A percentile compares a stretch with the other conserved stretches of the same genome.
Conservation (phyloP, 768 basidiomycete genomes). For the Boletus patriciae region DNA sequence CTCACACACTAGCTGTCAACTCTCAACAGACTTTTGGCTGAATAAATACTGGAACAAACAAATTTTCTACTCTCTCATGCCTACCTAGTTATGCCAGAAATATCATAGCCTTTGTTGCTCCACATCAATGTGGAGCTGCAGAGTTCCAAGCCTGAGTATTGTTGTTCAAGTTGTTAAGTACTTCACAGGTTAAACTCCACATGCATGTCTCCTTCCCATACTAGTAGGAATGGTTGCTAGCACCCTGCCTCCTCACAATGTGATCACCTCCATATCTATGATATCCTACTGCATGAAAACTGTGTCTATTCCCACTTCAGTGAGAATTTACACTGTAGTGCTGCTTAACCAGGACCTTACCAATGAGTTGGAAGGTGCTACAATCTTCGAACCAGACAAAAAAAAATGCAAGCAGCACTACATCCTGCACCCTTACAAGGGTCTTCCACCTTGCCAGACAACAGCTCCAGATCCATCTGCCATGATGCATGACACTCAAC, state of each 20-base stretch:
- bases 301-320: not conserved
- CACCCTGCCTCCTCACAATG: not conserved
- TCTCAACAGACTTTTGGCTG: not conserved
- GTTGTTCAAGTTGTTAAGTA: too few relatives aligned
- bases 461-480: too few relatives aligned
- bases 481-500: too few relatives aligned
- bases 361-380: not conserved
- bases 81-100: too few relatives aligned
- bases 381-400: not conserved
- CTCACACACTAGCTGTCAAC: not conserved
- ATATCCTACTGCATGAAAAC: not conserved
- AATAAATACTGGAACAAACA: not conserved
- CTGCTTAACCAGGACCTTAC: not conserved
- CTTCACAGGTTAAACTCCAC: too few relatives aligned
- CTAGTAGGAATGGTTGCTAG: too few relatives aligned
- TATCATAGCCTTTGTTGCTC: not conserved
- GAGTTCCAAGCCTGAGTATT: too few relatives aligned
- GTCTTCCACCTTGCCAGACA: too few relatives aligned
- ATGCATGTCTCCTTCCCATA: too few relatives aligned
- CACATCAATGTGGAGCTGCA: too few relatives aligned
- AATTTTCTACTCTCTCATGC: not conserved
- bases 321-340: not conserved
- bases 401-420: not conserved
- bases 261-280: not conserved
- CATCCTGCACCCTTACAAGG: too few relatives aligned